phyloP scores from a whole-genome alignment of 2,329 filamentous ascomycete species.

The Ophiocordyceps camponoti-leonardi region DNA sequence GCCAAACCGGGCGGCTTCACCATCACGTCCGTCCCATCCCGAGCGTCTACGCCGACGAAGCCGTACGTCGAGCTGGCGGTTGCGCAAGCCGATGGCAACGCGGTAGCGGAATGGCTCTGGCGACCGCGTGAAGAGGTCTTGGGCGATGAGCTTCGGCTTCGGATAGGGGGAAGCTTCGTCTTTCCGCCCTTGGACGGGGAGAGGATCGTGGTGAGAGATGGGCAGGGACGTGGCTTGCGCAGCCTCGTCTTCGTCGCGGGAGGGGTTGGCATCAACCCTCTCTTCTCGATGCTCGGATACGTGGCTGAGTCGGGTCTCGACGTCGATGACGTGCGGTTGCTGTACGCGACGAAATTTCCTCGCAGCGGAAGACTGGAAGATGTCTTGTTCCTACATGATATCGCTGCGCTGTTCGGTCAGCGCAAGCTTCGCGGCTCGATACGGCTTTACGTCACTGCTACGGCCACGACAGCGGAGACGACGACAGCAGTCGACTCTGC shows the following conservation, averaged over 20 bases:
- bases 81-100: constrained; percentile 53
- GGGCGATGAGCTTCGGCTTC: constrained; percentile 40
- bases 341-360: constrained; percentile 40
- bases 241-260: constrained; percentile 62
- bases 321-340: constrained; percentile 30
- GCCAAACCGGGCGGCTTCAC: constrained; percentile 71
- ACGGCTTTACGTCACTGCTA: constrained; percentile 27
- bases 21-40: constrained; percentile 57
- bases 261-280: constrained; percentile 68
- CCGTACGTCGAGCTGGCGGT: constrained; percentile 53
- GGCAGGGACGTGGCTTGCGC: constrained; percentile 9
- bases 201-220: too few species aligned
- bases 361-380: constrained; percentile 9
- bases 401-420: constrained; percentile 22
- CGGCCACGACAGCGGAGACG: not conserved
- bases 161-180: constrained; percentile 66
- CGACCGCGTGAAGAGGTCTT: constrained; percentile 35
- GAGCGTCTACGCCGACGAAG: constrained; percentile 21
- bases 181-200: constrained; percentile 44
- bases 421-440: constrained; percentile 21
- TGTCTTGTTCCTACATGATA: constrained; percentile 34
- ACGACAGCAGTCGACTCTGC: too few species aligned
- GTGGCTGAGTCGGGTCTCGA: constrained; percentile 21
- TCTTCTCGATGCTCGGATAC: constrained; percentile 55
- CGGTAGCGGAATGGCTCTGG: constrained; percentile 65